Base-by-base conservation (phyloP, 208 protist species). In the Borovskyia barvae region DNA sequence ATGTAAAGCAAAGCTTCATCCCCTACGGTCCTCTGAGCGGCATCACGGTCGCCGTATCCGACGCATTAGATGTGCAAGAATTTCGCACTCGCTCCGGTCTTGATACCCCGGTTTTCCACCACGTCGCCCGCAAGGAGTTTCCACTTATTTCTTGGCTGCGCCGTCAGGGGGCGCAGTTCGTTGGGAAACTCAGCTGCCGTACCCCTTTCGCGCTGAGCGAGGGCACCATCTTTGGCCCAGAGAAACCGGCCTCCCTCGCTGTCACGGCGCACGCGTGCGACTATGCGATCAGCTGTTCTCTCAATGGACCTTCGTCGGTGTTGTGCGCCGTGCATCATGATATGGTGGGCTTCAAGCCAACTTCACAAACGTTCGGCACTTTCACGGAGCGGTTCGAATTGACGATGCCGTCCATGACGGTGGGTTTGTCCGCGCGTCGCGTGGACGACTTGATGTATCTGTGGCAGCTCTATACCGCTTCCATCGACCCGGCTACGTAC, bases 311-410 rank as follows among this genome's bases (percentile, higher is more conserved):
- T 0, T 64, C 84, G 3, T 77, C 84, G 8, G 49, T 94, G 32
- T 71, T 74, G n/a, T 82, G 75, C 43, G 71, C 75, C 12, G 65
- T 68, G n/a, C 37, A 70, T 24, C 78, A 91, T 62, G 80, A 90
- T 57, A 69, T 92, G 41, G 76, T 85, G 0, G 85, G 80, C 61
- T 95, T 92, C 80, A 95, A 95, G 56, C 85, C 89, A 17, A 95
- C 89, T 25, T 69, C 85, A 15, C 89, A 92, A 60, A 90, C 83
- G 40, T 91, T 95, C 35, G 80, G 81, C 51, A 90, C 85, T 15
- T 91, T 89, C 65, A 89, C 89, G 9, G 75, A 85, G 41, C 64
- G 71, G 20, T 87, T 85, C 59, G 58, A 77, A 46, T 57, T 87
- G 37, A 37, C 66, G 28, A 70, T 90, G 48, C 78, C 85, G 17